Base-by-base conservation (phyloP, 768 basidiomycete genomes). In the Lentinula guzmanii region DNA sequence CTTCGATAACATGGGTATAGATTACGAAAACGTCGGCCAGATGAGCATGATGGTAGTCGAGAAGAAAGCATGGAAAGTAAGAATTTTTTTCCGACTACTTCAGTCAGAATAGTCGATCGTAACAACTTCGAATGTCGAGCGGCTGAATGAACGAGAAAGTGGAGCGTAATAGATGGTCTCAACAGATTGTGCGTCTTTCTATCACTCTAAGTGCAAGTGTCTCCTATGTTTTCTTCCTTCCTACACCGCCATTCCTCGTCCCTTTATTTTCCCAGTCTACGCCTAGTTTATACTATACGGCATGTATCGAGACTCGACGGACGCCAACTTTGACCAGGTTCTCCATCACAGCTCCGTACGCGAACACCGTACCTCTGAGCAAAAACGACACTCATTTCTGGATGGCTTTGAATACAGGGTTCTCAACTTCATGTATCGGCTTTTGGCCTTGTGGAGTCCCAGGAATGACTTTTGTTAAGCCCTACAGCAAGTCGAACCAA, bases 401-500 rank as follows among this genome's bases (percentile, higher is more conserved):
- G 66, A 93, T 79, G 46, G 85, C 76, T 65, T 84, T 88, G 77
- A 85, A 94, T 70, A 96, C 82, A 3, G 95, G 94, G 62, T 78
- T 90, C 74, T 86, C 80, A 70, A 93, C 83, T 71, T 98, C 95
- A 74, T 98, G 94, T 71, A 98, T 86, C 62, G 85, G 94, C 39
- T 82, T 81, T 73, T 91, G 81, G 62, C 90, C 93, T 65, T 81
- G 81, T 62, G 96, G 89, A 48, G 91, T 79, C 7, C 93, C 95
- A 28, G 96, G 96, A 66, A 98, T 95, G 48, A 84, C 86, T 77
- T 98, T 98, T 43, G 79, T 83, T 62, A 98, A 82, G 66, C 94
- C 94, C 96, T 98, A 71, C 7, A 52, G 41, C 35, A 62, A 33
- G 11, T 55, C 61, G 35, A 35, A 48, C 55, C 51, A 35, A 48